phyloP scores from a whole-genome alignment of 2,329 filamentous ascomycete genomes.

The Triangularia verruculosa region DNA sequence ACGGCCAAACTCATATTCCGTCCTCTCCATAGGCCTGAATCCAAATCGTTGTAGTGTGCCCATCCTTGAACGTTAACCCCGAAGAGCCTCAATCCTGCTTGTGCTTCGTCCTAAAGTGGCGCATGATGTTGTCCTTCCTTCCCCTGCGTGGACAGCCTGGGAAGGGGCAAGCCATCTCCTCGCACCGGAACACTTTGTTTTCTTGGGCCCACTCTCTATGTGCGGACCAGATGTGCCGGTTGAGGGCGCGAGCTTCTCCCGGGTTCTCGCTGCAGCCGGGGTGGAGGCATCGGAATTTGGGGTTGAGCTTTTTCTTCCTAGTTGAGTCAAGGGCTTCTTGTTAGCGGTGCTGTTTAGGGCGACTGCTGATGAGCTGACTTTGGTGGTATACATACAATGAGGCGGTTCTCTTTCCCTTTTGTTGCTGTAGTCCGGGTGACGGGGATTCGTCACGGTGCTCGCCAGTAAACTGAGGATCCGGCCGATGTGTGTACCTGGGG shows the following conservation, averaged over 20 bases:
- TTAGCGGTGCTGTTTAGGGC: background rate
- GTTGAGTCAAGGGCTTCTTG: background rate
- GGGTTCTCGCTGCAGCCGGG: background rate
- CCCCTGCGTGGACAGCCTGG: slow-evolving; percentile 19
- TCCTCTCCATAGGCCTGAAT: too few species aligned
- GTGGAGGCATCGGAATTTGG: background rate
- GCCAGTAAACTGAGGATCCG: background rate
- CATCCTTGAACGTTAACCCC: too few species aligned
- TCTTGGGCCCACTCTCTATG: slow-evolving; percentile 21
- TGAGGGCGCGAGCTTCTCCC: slow-evolving; percentile 22
- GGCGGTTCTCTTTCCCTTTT: background rate
- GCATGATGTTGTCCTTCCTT: slow-evolving; percentile 24
- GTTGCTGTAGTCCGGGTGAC: background rate
- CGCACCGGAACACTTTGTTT: slow-evolving; percentile 8
- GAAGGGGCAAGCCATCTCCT: slow-evolving; percentile 15
- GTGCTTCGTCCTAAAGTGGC: slow-evolving; percentile 7
- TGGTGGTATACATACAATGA: background rate
- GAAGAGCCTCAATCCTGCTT: background rate
- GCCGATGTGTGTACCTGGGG: background rate
- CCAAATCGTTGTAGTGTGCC: too few species aligned
- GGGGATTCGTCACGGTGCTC: too few species aligned
- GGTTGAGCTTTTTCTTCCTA: background rate
- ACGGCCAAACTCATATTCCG: background rate
- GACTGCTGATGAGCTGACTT: background rate
- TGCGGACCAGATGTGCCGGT: slow-evolving; percentile 24